phyloP scores from a whole-genome alignment of 2,329 filamentous ascomycete genomes.

The Penicillium sp. region DNA sequence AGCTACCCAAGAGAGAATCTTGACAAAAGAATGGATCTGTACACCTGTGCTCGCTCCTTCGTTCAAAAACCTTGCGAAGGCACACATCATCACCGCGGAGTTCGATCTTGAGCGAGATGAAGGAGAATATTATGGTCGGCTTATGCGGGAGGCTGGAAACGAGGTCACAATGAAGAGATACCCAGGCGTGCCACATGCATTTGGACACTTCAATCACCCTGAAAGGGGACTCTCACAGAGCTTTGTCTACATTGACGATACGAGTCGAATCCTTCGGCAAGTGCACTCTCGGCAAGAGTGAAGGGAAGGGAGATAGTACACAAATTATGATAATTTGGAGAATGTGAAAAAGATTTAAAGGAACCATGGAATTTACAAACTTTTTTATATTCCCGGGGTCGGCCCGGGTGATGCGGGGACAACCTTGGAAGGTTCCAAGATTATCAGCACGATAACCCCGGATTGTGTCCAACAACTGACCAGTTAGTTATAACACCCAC shows the following conservation, averaged over 20 bases:
- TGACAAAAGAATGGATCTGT: constrained; percentile 15
- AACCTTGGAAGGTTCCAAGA: background rate
- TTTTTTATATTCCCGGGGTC: background rate
- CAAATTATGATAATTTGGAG: too few relatives aligned
- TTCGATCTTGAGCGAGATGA: constrained; percentile 33
- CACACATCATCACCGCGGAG: constrained; percentile 31
- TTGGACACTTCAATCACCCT: constrained; percentile 26
- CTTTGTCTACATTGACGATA: constrained; percentile 25
- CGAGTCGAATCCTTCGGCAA: constrained; percentile 8
- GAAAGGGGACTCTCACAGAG: constrained; percentile 20
- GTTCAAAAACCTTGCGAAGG: constrained; percentile 22
- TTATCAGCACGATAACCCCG: background rate
- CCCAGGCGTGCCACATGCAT: constrained; percentile 24
- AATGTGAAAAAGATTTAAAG: too few relatives aligned
- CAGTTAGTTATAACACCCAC: background rate
- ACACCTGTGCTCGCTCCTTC: constrained; percentile 23
- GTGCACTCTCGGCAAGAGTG: constrained; percentile 3
- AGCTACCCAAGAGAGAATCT: constrained; percentile 1
- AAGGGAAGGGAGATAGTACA: background rate
- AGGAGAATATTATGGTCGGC: constrained; percentile 22
- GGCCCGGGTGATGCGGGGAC: background rate
- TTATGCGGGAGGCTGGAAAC: constrained; percentile 20
- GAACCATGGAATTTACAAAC: background rate
- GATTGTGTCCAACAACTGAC: background rate
- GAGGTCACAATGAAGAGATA: constrained; percentile 23